phyloP scores from a whole-genome alignment of 768 basidiomycete species.

The Mycena metata region DNA sequence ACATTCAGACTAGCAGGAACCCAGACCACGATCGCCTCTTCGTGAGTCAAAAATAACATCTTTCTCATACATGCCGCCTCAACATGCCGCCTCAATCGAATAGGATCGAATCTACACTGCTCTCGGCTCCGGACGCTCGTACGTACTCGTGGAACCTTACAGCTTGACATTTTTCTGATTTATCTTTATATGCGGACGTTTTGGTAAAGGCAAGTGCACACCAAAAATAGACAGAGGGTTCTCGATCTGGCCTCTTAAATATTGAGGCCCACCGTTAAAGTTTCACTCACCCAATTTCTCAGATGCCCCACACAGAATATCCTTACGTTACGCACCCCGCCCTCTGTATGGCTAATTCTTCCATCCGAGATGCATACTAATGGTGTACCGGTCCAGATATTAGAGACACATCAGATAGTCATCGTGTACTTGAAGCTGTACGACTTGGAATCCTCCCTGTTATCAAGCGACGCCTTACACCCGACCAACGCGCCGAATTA shows the following conservation, averaged over 20 bases:
- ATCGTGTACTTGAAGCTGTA: slow-evolving; percentile 71
- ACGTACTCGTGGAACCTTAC: too few species aligned
- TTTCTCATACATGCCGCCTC: too few species aligned
- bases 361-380: neutral
- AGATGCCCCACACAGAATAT: slow-evolving; percentile 11
- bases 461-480: slow-evolving; percentile 64
- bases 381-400: slow-evolving; percentile 55
- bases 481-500: slow-evolving; percentile 66
- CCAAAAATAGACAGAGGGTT: neutral
- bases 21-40: too few species aligned
- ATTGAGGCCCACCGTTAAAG: neutral
- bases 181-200: too few species aligned
- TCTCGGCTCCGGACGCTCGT: too few species aligned
- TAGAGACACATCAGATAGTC: slow-evolving; percentile 70
- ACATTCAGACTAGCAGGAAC: too few species aligned
- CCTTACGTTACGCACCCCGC: slow-evolving; percentile 41
- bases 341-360: slow-evolving; percentile 36
- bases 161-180: too few species aligned
- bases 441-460: slow-evolving; percentile 67
- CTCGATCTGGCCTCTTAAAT: neutral
- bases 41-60: too few species aligned
- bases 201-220: too few species aligned
- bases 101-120: too few species aligned
- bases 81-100: too few species aligned
- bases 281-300: neutral